These are phyloP conservation scores for Hordeum vulgare DNA, from an alignment of 176 grass and related monocot genomes.

Conservation along the genomic window MorexV3_pseudomolecules_assembly NC_058523.1:436973163-436973662, in stretches of 20 bases:
- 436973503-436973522: not conserved
- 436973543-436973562: too few species aligned
- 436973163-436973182: not conserved
- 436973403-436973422: not conserved
- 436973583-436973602: too few species aligned
- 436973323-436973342: not conserved
- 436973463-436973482: not conserved
- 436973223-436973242: slow-evolving; percentile 99
- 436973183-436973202: slow-evolving; percentile 14
- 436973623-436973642: too few species aligned
- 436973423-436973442: slow-evolving; percentile 1
- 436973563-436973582: too few species aligned
- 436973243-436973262: slow-evolving; percentile 99
- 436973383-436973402: not conserved
- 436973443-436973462: not conserved
- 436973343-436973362: not conserved
- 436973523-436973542: too few species aligned
- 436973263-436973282: slow-evolving; percentile 55
- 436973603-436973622: too few species aligned
- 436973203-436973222: slow-evolving; percentile 69
- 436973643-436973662: too few species aligned
- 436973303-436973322: slow-evolving; percentile 3
- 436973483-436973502: not conserved
- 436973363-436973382: not conserved
- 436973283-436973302: slow-evolving; percentile 7